phyloP scores from a whole-genome alignment of 192 early-diverging fungal species.

The Diversispora epigaea region DNA sequence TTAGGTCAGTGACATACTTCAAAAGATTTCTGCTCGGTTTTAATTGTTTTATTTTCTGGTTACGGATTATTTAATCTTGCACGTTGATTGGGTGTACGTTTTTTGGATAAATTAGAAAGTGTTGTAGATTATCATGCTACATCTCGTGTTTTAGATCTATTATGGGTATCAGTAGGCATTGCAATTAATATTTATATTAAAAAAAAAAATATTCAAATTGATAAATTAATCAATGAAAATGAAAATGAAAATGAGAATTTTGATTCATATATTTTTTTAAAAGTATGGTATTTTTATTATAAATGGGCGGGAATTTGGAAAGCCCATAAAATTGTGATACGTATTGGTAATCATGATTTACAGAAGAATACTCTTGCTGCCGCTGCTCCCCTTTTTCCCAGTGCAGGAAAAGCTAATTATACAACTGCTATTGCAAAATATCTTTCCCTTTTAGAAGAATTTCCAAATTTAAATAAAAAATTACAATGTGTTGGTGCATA shows the following conservation, averaged over 20 bases:
- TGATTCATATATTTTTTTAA: not conserved
- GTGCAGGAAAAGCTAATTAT: too few relatives aligned
- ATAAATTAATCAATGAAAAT: not conserved
- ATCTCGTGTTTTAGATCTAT: not conserved
- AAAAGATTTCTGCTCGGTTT: not conserved
- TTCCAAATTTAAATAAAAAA: too few relatives aligned
- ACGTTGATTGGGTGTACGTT: not conserved
- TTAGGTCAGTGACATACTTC: not conserved
- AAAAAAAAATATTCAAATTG: not conserved
- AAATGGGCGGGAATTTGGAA: not conserved
- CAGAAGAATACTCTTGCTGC: too few relatives aligned
- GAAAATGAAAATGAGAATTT: too few relatives aligned
- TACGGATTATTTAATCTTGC: not conserved
- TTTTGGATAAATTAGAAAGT: slow-evolving; percentile 7
- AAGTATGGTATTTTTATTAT: slow-evolving; percentile 10
- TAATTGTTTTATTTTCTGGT: not conserved
- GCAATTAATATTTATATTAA: not conserved
- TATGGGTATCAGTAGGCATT: not conserved
- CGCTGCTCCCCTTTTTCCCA: too few relatives aligned
- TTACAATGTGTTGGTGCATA: too few relatives aligned
- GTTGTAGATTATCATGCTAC: slow-evolving; percentile 2
- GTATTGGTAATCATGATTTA: too few relatives aligned
- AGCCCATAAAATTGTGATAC: not conserved
- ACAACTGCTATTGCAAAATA: too few relatives aligned
- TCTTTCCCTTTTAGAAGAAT: too few relatives aligned